Evolutionary conservation across 768 basidiomycete genomes (phyloP).

Genomic region (Coprinellus micaceus): DNA sequence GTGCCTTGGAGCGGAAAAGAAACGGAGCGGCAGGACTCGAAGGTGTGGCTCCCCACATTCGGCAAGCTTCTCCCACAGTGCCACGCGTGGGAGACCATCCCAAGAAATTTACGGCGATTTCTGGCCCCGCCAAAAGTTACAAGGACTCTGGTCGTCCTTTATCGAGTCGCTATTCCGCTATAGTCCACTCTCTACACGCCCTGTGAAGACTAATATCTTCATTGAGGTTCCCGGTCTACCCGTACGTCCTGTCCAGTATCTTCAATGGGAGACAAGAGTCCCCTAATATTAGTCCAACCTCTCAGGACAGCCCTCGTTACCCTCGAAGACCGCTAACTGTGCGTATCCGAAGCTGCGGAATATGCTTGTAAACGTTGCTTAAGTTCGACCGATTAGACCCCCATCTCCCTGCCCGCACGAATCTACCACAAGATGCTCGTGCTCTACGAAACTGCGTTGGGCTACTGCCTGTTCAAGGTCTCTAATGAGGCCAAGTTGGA

Average conservation of each 20-base stretch:
- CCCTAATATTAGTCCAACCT: no score
- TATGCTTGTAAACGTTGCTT: neutral
- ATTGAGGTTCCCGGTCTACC: no score
- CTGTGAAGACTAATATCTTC: no score
- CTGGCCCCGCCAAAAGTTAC: no score
- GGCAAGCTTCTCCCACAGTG: neutral
- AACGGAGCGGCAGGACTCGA: neutral
- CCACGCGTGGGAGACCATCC: neutral
- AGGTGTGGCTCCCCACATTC: neutral
- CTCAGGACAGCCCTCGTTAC: neutral
- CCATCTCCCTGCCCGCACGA: neutral
- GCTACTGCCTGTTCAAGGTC: constrained; percentile 97
- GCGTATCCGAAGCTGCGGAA: neutral
- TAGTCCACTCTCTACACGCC: neutral
- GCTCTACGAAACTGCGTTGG: constrained; percentile 91
- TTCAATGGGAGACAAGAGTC: no score
- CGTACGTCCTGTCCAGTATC: no score
- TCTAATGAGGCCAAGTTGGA: constrained; percentile 84
- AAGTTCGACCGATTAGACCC: neutral
- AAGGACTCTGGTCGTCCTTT: neutral
- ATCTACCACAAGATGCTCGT: constrained; percentile 83
- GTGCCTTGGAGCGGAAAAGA: neutral
- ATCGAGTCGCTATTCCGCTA: neutral
- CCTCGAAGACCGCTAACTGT: neutral
- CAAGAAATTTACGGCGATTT: neutral